These are phyloP conservation scores for Amesomyces nigricolor DNA, from an alignment of 2,329 filamentous ascomycete species.

Conservation along the genomic window DNA sequence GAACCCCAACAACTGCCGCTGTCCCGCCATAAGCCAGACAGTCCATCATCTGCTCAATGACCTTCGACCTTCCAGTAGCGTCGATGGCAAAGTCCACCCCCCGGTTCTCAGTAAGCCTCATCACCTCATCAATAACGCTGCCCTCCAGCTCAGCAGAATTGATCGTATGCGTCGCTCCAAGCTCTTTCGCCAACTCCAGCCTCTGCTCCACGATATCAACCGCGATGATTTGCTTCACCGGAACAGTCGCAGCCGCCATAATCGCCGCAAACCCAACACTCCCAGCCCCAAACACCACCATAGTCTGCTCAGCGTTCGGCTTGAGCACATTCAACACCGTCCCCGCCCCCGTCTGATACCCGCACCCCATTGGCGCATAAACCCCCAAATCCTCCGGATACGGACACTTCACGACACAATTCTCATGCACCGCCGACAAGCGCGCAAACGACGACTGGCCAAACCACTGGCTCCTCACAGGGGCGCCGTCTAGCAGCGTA, in stretches of 20 bases:
- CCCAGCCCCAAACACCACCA: conserved; percentile 37
- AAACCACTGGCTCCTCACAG: conserved; percentile 31
- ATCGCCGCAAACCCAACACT: conserved; percentile 37
- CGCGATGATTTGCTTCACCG: conserved; percentile 36
- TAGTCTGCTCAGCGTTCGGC: conserved; percentile 22
- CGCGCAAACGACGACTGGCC: conserved; percentile 31
- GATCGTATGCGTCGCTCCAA: conserved; percentile 41
- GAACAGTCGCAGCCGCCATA: conserved; percentile 33
- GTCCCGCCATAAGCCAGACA: conserved; percentile 30
- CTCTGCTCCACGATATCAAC: conserved; percentile 40
- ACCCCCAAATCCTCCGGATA: conserved; percentile 27
- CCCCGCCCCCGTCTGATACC: conserved; percentile 40
- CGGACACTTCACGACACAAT: conserved; percentile 26
- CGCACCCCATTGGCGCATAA: conserved; percentile 39
- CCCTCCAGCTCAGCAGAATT: conserved; percentile 25
- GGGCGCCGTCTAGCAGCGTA: conserved; percentile 2
- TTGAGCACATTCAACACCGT: conserved; percentile 36
- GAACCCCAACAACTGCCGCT: conserved; percentile 32
- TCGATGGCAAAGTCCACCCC: conserved; percentile 17
- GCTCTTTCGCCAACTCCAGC: conserved; percentile 37
- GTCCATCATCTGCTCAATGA: conserved; percentile 30
- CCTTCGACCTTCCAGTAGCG: conserved; percentile 24
- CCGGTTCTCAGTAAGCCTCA: conserved; percentile 4
- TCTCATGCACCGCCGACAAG: conserved; percentile 25
- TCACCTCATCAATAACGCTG: background rate